These are phyloP conservation scores for Penicillium expansum DNA, from an alignment of 2,329 filamentous ascomycete species.

Conservation along the genomic window DNA sequence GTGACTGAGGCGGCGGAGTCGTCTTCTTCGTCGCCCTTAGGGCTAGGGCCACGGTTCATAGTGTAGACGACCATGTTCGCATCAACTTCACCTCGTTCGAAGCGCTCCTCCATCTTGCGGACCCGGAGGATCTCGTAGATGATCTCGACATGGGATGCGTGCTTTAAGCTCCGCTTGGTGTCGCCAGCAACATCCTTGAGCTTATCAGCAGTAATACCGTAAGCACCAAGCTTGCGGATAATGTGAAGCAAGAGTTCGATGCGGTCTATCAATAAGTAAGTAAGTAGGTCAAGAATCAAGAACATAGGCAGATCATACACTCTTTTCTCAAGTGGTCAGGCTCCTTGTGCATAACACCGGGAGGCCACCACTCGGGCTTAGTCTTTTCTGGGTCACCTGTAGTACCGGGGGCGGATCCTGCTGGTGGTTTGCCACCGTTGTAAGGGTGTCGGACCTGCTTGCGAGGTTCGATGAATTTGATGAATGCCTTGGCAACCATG, in stretches of 20 bases:
- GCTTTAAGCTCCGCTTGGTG: conserved; percentile 38
- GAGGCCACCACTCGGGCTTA: conserved; percentile 47
- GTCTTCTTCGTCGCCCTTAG: conserved; percentile 33
- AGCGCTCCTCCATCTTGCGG: conserved; percentile 42
- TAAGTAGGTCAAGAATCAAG: not conserved
- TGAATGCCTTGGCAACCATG: conserved; percentile 46
- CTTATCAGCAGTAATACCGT: conserved; percentile 39
- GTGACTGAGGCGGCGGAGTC: conserved; percentile 27
- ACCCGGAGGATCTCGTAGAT: conserved; percentile 44
- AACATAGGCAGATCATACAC: conserved; percentile 33
- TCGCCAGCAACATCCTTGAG: conserved; percentile 42
- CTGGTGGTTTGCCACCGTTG: conserved; percentile 43
- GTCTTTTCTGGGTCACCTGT: conserved; percentile 45
- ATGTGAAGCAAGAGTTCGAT: conserved; percentile 42
- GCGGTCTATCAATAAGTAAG: conserved; percentile 27
- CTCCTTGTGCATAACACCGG: conserved; percentile 47
- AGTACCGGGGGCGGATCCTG: conserved; percentile 36
- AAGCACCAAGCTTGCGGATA: conserved; percentile 37
- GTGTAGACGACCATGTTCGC: conserved; percentile 38
- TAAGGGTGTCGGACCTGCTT: conserved; percentile 51
- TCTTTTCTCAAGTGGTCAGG: conserved; percentile 50
- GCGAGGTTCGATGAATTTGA: conserved; percentile 48
- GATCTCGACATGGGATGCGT: conserved; percentile 36
- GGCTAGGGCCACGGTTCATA: conserved; percentile 35
- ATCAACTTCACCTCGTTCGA: conserved; percentile 42